A percentile compares a stretch with the other conserved stretches of the same genome.
Evolutionary conservation across 1,284 basidiomycete genomes (phyloP).

Genomic region (Cutaneotrichosporon spelunceum): DNA sequence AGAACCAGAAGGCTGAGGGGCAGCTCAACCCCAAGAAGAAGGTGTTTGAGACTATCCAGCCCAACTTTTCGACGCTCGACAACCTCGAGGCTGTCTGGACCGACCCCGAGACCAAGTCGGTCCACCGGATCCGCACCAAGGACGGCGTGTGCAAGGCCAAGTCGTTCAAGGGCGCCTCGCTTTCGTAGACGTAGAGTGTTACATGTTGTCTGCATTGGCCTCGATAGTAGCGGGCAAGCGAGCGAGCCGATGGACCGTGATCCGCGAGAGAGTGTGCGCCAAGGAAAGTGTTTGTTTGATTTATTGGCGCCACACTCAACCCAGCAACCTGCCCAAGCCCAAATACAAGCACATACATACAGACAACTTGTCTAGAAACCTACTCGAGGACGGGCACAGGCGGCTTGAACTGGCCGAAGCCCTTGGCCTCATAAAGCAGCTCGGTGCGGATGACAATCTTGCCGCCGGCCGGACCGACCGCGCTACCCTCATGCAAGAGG

Average conservation of each 20-base stretch:
- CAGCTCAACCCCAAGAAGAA: slow-evolving; percentile 97
- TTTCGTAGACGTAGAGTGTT: slow-evolving; percentile 60
- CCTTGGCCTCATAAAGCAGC: slow-evolving; percentile 51
- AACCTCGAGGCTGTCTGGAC: slow-evolving; percentile 86
- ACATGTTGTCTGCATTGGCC: slow-evolving; percentile 4
- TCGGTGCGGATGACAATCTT: slow-evolving; percentile 53
- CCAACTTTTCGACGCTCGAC: slow-evolving; percentile 80
- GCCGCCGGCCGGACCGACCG: slow-evolving; percentile 46
- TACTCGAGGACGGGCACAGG: slow-evolving; percentile 18
- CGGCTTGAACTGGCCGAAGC: slow-evolving; percentile 49
- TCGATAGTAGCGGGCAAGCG: neutral
- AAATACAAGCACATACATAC: neutral
- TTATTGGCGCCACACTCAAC: neutral
- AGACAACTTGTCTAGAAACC: neutral
- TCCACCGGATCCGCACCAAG: slow-evolving; percentile 80
- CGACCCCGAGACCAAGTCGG: slow-evolving; percentile 72
- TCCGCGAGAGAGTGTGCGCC: neutral
- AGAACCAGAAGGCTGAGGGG: slow-evolving; percentile 66
- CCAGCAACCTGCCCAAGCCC: neutral
- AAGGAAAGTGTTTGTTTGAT: neutral
- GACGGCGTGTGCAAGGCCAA: slow-evolving; percentile 77
- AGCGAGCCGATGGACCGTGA: neutral
- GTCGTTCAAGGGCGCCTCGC: slow-evolving; percentile 75
- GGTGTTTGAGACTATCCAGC: slow-evolving; percentile 91
- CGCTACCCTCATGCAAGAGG: slow-evolving; percentile 51